phyloP scores from a whole-genome alignment of 2,329 filamentous ascomycete genomes.

The Fusarium setosum region DNA sequence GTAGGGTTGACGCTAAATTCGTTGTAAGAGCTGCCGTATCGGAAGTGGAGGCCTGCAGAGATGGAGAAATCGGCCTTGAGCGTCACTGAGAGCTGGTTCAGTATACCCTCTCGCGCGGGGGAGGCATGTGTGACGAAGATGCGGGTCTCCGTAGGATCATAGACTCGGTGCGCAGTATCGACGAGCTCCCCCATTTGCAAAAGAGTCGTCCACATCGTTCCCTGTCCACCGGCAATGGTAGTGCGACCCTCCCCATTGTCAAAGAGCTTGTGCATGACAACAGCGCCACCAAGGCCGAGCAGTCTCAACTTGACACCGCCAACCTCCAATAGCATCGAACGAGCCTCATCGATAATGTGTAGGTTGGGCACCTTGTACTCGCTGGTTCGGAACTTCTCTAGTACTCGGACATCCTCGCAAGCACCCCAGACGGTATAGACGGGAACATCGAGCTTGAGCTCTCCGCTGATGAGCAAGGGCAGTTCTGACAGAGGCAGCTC shows the following conservation, averaged over 20 bases:
- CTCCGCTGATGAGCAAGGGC: constrained; percentile 86
- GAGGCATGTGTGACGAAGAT: constrained; percentile 98
- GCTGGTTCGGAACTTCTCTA: constrained; percentile 96
- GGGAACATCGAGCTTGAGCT: constrained; percentile 91
- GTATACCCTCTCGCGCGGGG: constrained; percentile 92
- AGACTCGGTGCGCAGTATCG: constrained; percentile 97
- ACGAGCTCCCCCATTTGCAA: constrained; percentile 98
- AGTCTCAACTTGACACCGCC: constrained; percentile 96
- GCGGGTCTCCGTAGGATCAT: constrained; percentile 96
- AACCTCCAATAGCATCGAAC: constrained; percentile 93
- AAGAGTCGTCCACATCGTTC: constrained; percentile 99
- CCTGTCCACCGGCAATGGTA: constrained; percentile 97
- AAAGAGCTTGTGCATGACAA: constrained; percentile 99
- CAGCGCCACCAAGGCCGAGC: constrained; percentile 91
- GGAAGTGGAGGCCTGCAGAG: constrained; percentile 96
- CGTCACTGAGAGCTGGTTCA: constrained; percentile 97
- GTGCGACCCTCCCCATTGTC: constrained; percentile 98
- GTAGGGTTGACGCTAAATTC: constrained; percentile 99
- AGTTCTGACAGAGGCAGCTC: constrained; percentile 94
- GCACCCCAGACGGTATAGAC: constrained; percentile 99
- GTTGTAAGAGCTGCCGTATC: constrained; percentile 99
- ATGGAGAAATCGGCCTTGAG: constrained; percentile 98
- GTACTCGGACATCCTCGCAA: constrained; percentile 95
- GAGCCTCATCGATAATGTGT: constrained; percentile 98
- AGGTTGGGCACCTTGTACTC: constrained; percentile 99